Base-by-base conservation (phyloP, 2,329 filamentous ascomycete species). In the Xylariaceae sp. region DNA sequence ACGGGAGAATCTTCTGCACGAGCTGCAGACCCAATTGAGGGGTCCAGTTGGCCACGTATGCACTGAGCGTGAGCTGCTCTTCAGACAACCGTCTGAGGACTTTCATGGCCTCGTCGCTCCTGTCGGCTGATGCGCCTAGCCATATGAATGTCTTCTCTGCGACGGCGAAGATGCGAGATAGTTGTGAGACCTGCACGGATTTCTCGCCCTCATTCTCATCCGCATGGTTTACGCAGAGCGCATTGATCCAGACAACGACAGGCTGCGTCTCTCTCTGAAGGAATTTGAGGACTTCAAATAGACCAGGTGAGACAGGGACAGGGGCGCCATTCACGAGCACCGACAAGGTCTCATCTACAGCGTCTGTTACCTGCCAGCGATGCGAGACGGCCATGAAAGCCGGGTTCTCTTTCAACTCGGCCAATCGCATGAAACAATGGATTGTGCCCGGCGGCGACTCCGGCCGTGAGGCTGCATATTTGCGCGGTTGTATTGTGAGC, bases 181-280 rank as follows among this genome's bases (percentile, higher is more conserved):
- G 57, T 17, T 66, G 64, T 7, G 61, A 30, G 13, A 65, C 51
- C 53, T 70, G 67, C 2, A 60, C 60, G 2, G 65, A 68, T 52
- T 59, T 66, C 56, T 70, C 69, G 4, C 18, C 54, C 52, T 61
- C 58, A 1, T 57, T 49, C 4, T 50, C 52, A 37, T 68, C 64
- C 6, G 52, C 63, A 8, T 65, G 63, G 52, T 70, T 66, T 34
- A 69, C 66, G 51, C 69, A 71, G 7, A 71, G 56, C 13, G 66
- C 65, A 45, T 66, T 65, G 30, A 71, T 61, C 67, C 67, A 71
- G 37, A 70, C 45, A 0, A 60, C 60, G 6, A 59, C 55, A 0
- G 65, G 35, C 3, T 65, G 61, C 1, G 57, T 35, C 47, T 66
- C 62, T 37, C 55, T 54, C 48, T 66, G 66, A 2, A 65, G n/a